These are phyloP conservation scores for Davidsoniella virescens DNA, from an alignment of 2,329 filamentous ascomycete genomes.

Conservation along the genomic window DNA sequence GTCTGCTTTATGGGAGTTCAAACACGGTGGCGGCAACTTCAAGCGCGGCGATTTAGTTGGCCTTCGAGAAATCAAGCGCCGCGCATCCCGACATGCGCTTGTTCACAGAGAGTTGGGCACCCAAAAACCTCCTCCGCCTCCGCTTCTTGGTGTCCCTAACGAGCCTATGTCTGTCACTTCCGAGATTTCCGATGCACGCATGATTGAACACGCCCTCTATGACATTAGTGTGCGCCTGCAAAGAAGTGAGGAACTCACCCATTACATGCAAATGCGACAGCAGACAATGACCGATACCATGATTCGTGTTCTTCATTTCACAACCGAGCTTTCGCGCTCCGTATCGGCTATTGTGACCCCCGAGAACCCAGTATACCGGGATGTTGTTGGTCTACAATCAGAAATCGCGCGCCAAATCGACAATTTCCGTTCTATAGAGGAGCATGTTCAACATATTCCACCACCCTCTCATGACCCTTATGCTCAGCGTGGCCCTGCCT, in stretches of 20 bases:
- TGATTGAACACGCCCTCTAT: constrained; percentile 67
- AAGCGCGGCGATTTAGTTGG: constrained; percentile 86
- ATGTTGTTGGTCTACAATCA: constrained; percentile 43
- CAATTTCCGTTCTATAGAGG: constrained; percentile 38
- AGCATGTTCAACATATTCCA: constrained; percentile 47
- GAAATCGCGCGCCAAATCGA: constrained; percentile 48
- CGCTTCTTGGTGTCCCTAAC: constrained; percentile 55
- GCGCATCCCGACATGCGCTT: constrained; percentile 80
- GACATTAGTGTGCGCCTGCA: constrained; percentile 62
- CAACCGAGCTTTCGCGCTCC: constrained; percentile 65
- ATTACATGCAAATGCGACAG: constrained; percentile 65
- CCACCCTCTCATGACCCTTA: constrained; percentile 33
- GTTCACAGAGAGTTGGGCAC: constrained; percentile 87
- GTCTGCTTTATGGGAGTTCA: constrained; percentile 94
- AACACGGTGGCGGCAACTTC: constrained; percentile 93
- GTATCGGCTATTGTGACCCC: constrained; percentile 58
- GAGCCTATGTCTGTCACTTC: constrained; percentile 57
- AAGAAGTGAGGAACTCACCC: constrained; percentile 68
- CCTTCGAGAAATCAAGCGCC: constrained; percentile 84
- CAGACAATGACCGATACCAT: constrained; percentile 71
- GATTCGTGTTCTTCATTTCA: constrained; percentile 54
- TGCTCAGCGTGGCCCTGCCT: constrained; percentile 48
- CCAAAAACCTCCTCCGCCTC: constrained; percentile 26
- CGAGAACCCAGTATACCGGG: constrained; percentile 64
- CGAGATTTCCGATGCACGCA: constrained; percentile 52